A percentile compares a stretch with the other conserved stretches of the same genome.
phyloP scores from a whole-genome alignment of 305 asterid species.

The Withania somnifera region DNA sequence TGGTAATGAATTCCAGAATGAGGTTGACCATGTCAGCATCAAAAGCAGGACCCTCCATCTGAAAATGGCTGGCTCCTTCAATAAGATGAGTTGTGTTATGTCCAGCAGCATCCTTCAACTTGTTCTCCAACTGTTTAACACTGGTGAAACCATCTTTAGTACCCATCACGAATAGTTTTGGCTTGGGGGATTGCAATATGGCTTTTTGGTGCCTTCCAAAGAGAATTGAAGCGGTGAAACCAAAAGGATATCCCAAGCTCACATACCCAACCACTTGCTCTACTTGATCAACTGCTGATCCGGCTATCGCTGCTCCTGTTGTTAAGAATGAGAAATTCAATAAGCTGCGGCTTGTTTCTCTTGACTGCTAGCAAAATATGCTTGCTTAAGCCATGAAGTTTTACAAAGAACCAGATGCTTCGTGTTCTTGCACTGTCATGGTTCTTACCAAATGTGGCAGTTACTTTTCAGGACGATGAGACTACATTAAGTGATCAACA shows the following conservation, averaged over 20 bases:
- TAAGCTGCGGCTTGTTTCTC: too few relatives aligned
- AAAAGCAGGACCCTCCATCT: conserved; percentile 80
- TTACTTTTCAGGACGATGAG: too few relatives aligned
- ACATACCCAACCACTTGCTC: conserved; percentile 55
- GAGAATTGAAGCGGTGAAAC: conserved; percentile 57
- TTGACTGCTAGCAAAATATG: too few relatives aligned
- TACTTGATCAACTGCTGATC: conserved; percentile 60
- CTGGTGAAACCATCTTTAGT: conserved; percentile 80
- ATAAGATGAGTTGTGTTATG: conserved; percentile 38
- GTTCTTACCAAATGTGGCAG: too few relatives aligned
- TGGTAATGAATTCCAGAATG: conserved; percentile 33
- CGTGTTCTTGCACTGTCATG: too few relatives aligned
- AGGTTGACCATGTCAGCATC: conserved; percentile 59
- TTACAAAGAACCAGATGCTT: too few relatives aligned
- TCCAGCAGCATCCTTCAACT: conserved; percentile 56
- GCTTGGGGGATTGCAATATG: conserved; percentile 47
- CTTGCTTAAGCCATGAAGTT: too few relatives aligned
- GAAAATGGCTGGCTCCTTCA: conserved; percentile 71
- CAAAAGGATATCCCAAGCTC: conserved; percentile 70
- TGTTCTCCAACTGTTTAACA: conserved; percentile 63
- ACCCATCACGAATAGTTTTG: conserved; percentile 80
- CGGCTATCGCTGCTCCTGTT: conserved; percentile 70
- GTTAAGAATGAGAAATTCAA: background rate
- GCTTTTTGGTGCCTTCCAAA: conserved; percentile 72
- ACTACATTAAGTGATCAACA: too few relatives aligned